Evolutionary conservation across 129 eudicot species (phyloP).

Genomic region (Artemisia annua): DNA sequence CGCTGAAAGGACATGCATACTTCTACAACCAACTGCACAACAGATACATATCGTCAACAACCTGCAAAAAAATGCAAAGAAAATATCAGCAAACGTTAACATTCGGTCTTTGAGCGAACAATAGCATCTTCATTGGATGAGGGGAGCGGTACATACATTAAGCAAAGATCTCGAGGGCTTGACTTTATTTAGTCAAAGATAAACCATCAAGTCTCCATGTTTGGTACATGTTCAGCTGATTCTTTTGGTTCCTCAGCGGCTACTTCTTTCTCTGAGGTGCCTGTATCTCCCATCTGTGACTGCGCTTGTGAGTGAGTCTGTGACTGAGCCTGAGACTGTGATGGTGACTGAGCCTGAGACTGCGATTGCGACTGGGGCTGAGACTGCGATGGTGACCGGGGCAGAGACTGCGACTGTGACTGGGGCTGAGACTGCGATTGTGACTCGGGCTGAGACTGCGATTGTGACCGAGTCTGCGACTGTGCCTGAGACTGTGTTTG

Average conservation of each 20-base stretch:
- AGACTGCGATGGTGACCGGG: conserved; percentile 45
- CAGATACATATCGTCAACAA: not conserved
- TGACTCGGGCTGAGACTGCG: conserved; percentile 26
- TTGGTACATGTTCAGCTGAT: too few relatives aligned
- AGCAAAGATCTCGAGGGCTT: too few relatives aligned
- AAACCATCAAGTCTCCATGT: too few relatives aligned
- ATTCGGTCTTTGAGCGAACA: too few relatives aligned
- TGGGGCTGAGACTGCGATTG: conserved; percentile 42
- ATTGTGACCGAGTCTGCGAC: conserved; percentile 16
- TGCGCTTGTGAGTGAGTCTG: conserved; percentile 28
- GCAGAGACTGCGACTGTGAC: conserved; percentile 40
- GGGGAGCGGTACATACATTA: too few relatives aligned
- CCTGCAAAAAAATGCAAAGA: not conserved
- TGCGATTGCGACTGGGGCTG: conserved; percentile 50
- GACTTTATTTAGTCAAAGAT: too few relatives aligned
- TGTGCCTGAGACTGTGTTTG: conserved; percentile 44
- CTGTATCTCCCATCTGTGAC: conserved; percentile 21
- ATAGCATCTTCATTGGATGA: too few relatives aligned
- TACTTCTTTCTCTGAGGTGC: too few relatives aligned
- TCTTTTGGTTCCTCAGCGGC: too few relatives aligned
- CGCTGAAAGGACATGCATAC: not conserved
- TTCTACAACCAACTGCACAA: not conserved
- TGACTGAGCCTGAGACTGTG: conserved; percentile 19
- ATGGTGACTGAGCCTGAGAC: conserved; percentile 43
- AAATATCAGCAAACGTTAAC: not conserved